Base-by-base conservation (phyloP, 257 asterid species). In the Fraxinus cuspidata region DNA sequence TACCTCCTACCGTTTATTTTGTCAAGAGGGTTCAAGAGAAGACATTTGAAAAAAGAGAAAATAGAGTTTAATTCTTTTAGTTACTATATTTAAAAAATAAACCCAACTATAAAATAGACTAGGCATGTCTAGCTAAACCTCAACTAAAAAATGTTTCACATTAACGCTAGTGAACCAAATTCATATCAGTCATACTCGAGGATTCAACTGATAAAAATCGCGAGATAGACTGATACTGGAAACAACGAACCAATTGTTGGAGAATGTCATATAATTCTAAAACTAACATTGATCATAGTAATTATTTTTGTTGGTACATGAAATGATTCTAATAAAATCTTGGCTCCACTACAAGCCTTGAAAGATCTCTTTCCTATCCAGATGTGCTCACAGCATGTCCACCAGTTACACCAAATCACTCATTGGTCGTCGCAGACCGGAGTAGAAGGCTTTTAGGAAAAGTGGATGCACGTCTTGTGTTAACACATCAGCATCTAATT, bases 401-500 rank as follows among this genome's bases (percentile, higher is more conserved):
- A 51, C 25, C 51, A 19, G 2, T 84, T 82, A 82, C 65, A 73
- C 40, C 25, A 38, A 47, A 38, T 85, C 90, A 66, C 53, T 83
- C 13, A 67, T 19, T 19, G 94, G 90, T 38, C 97, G 90, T 56
- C 93, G 81, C 81, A 96, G 85, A 27, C 97, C 99, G 53, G 85
- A 88, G 77, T 90, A 93, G 42, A 96, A 79, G 35, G 96, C 90
- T 89, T 84, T 91, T 74, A 88, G 89, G 28, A 96, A 56, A 13
- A 92, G 94, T 68, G 97, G 97, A 78, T 90, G 98, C 72, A 77
- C 91, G 38, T 89, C 97, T 75, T 92, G 91, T 0, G 90, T 87
- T 65, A 96, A 82, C 44, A 96, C 96, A 87, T 90, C 96, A 0
- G 94, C 87, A 58, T 95, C 97, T 74, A 96, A 53, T 86, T 87